Base-by-base conservation (phyloP, 768 basidiomycete genomes). In the Mycena alexandri region DNA sequence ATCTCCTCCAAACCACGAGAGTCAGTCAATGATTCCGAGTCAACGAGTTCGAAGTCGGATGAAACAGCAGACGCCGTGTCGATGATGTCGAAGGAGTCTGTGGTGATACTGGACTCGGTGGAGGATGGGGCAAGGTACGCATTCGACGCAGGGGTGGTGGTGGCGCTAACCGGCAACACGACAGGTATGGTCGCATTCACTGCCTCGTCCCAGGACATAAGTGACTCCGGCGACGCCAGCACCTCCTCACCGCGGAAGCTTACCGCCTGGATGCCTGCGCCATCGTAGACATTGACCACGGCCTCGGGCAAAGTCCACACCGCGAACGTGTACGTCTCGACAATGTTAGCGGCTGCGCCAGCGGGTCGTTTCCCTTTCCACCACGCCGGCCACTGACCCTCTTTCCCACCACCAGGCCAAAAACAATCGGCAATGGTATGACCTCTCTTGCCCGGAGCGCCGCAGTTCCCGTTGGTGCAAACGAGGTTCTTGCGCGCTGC, bases 381-480 rank as follows among this genome's bases (percentile, higher is more conserved):
- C 42, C 57, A 58, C 0, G 62, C n/a, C 5, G 67, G 67, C 38
- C 55, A 68, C 25, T 68, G 67, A 25, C 67, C 67, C 22, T 52
- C 62, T 46, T 69, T 69, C 5, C 67, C 63, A 8, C 67, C 67
- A 3, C 67, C 67, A 19, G 55, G 62, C 67, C 67, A 69, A 36
- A 58, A 69, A 17, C 67, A 69, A 24, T 69, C 57, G 2, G 2
- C 14, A 19, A 69, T 52, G 22, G 54, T 44, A 19, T 69, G 62
- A 16, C 62, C 63, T 4, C 24, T 51, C n/a, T 33, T 33, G 3
- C 58, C 42, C 5, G 21, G 12, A 3, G 62, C 67, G 1, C 52
- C 51, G 42, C 67, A 69, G 19, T 60, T 25, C 0, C 50, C 9
- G 21, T 69, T 69, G 3, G 43, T 29, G 25, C 67, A 69, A 2